A percentile compares a stretch with the other conserved stretches of the same genome.
Evolutionary conservation across 192 early-diverging fungal species (phyloP).

Genomic region (Backusella circina): DNA sequence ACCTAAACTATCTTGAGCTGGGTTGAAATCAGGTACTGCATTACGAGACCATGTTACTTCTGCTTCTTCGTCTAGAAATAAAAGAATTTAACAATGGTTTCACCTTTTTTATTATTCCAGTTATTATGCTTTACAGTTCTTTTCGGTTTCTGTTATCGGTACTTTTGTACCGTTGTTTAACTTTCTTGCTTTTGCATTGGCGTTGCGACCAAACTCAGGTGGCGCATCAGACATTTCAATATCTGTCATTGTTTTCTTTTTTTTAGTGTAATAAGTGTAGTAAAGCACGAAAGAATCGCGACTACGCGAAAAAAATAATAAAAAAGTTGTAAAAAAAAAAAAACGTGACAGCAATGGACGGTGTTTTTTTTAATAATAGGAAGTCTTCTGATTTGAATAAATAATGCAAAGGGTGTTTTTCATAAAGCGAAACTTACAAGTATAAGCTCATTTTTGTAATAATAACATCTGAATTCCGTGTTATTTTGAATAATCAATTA

Average conservation of each 20-base stretch:
- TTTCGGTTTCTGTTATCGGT: not conserved
- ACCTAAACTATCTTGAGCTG: not conserved
- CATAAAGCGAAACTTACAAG: no score
- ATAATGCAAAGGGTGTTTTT: no score
- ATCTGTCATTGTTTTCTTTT: conserved; percentile 1
- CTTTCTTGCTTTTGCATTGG: not conserved
- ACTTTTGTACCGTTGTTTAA: not conserved
- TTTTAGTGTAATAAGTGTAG: not conserved
- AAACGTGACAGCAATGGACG: not conserved
- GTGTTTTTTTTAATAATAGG: not conserved
- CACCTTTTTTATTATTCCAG: no score
- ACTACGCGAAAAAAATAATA: not conserved
- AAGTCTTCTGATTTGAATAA: not conserved
- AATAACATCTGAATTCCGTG: no score
- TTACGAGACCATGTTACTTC: not conserved
- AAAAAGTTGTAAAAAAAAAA: not conserved
- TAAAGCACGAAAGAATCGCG: not conserved
- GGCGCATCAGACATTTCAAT: not conserved
- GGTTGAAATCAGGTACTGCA: not conserved
- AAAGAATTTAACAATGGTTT: no score
- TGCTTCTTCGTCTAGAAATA: not conserved
- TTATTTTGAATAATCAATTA: no score
- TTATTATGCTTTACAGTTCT: not conserved
- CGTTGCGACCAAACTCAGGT: not conserved
- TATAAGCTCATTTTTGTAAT: no score